Conservation (phyloP, 2,329 filamentous ascomycete genomes). For the Pseudogymnoascus pannorum region DNA sequence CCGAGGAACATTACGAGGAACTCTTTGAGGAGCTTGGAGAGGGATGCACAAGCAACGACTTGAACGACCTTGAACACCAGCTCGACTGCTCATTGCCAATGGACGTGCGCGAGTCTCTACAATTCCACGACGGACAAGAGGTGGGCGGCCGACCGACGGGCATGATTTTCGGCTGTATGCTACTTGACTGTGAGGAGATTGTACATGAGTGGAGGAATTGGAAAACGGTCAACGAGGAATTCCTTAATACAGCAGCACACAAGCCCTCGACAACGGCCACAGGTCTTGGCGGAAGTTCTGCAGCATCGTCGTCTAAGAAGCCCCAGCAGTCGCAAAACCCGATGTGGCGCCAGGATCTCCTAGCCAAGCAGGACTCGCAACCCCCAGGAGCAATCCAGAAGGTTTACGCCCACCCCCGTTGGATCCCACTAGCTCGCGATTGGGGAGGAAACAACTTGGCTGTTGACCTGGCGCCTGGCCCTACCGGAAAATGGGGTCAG, state of each 20-base stretch:
- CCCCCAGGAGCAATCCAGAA: conserved; percentile 83
- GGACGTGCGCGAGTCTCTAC: conserved; percentile 86
- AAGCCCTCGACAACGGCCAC: conserved; percentile 62
- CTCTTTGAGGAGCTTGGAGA: conserved; percentile 89
- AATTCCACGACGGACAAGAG: conserved; percentile 94
- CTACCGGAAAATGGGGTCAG: conserved; percentile 88
- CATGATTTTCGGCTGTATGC: conserved; percentile 88
- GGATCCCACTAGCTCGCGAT: conserved; percentile 93
- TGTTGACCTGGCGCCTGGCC: conserved; percentile 84
- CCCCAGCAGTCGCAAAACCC: conserved; percentile 46
- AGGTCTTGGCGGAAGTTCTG: conserved; percentile 56
- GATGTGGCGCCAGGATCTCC: conserved; percentile 78
- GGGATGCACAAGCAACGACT: conserved; percentile 84
- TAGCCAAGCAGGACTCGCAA: conserved; percentile 78
- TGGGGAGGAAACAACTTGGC: conserved; percentile 99
- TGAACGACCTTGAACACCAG: conserved; percentile 95
- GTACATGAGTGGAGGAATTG: conserved; percentile 97
- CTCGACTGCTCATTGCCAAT: conserved; percentile 89
- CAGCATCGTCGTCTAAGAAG: conserved; percentile 63
- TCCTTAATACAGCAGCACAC: conserved; percentile 49
- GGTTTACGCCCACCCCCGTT: conserved; percentile 85
- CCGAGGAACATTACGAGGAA: conserved; percentile 91
- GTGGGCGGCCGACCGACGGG: conserved; percentile 85
- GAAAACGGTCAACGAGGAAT: conserved; percentile 88
- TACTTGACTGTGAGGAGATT: conserved; percentile 96